Conservation (phyloP, 768 basidiomycete species). For the Pleurotus tuber-regium region DNA sequence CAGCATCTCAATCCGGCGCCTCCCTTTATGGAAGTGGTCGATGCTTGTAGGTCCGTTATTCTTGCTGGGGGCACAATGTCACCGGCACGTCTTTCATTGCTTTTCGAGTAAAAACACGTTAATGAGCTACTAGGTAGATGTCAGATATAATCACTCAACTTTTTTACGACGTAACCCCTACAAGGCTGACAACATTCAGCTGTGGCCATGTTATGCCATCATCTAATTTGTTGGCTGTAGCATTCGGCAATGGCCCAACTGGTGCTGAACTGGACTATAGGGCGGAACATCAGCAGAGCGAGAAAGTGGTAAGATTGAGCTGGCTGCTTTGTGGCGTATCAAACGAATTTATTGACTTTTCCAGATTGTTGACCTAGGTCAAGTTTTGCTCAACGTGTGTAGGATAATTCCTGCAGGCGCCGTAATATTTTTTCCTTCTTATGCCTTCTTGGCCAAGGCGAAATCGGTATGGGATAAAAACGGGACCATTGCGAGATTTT, state of each 20-base stretch:
- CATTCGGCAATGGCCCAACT: constrained; percentile 71
- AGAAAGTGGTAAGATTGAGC: constrained; percentile 47
- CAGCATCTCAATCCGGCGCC: constrained; percentile 91
- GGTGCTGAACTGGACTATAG: constrained; percentile 81
- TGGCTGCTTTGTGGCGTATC: too few species aligned
- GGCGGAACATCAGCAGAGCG: constrained; percentile 68
- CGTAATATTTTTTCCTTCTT: constrained; percentile 94
- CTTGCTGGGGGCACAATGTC: constrained; percentile 98
- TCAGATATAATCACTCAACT: constrained; percentile 84
- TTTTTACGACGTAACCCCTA: constrained; percentile 60
- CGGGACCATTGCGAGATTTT: constrained; percentile 61
- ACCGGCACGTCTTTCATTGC: constrained; percentile 55
- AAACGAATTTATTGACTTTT: too few species aligned
- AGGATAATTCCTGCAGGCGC: constrained; percentile 82
- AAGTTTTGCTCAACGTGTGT: constrained; percentile 76
- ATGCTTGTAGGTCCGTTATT: constrained; percentile 78
- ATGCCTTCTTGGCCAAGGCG: constrained; percentile 71
- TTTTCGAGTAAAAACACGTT: background rate
- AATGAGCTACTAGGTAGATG: constrained; percentile 53
- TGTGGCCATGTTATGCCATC: constrained; percentile 92
- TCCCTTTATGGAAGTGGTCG: constrained; percentile 80
- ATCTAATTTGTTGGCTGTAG: constrained; percentile 72
- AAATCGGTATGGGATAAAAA: constrained; percentile 63
- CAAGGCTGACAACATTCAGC: constrained; percentile 75
- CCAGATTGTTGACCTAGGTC: constrained; percentile 81